These are phyloP conservation scores for Penicillium fimorum DNA, from an alignment of 495 filamentous ascomycete species.

Conservation along the genomic window DNA sequence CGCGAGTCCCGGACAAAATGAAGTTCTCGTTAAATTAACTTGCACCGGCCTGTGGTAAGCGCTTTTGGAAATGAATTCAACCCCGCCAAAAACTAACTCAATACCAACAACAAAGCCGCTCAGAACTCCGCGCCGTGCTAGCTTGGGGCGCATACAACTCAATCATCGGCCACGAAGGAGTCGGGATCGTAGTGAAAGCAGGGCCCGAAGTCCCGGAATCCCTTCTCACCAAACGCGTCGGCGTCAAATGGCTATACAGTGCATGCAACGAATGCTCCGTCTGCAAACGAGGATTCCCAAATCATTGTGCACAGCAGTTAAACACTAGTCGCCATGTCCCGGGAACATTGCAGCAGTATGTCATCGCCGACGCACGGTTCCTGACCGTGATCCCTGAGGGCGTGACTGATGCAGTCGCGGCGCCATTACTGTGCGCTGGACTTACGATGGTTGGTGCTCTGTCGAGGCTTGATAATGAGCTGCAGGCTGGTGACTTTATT, in stretches of 20 bases:
- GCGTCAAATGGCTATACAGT: conserved; percentile 41
- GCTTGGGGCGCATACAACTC: conserved; percentile 25
- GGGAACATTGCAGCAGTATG: conserved; percentile 42
- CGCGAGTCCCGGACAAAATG: conserved; percentile 15
- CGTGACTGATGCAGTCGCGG: conserved; percentile 29
- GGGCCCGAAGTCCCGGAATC: conserved; percentile 21
- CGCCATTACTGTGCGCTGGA: conserved; percentile 38
- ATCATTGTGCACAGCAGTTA: conserved; percentile 35
- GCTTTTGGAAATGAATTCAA: not conserved
- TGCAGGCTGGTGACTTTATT: conserved; percentile 31
- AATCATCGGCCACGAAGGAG: conserved; percentile 42
- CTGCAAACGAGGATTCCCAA: conserved; percentile 25
- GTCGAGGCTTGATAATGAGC: conserved; percentile 21
- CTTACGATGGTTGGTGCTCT: conserved; percentile 33
- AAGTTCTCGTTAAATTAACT: conserved; percentile 23
- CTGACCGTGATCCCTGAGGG: conserved; percentile 29
- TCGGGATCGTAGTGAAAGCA: conserved; percentile 29
- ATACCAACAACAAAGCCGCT: conserved; percentile 19
- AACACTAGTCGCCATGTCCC: conserved; percentile 37
- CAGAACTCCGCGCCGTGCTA: conserved; percentile 26
- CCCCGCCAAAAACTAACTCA: not conserved
- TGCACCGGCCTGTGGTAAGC: conserved; percentile 28
- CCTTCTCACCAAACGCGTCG: conserved; percentile 32
- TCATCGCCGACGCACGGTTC: conserved; percentile 30
- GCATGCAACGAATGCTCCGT: conserved; percentile 40